Evolutionary conservation across 2,329 filamentous ascomycete genomes (phyloP).

Genomic region (Endocalyx cinctus): DNA sequence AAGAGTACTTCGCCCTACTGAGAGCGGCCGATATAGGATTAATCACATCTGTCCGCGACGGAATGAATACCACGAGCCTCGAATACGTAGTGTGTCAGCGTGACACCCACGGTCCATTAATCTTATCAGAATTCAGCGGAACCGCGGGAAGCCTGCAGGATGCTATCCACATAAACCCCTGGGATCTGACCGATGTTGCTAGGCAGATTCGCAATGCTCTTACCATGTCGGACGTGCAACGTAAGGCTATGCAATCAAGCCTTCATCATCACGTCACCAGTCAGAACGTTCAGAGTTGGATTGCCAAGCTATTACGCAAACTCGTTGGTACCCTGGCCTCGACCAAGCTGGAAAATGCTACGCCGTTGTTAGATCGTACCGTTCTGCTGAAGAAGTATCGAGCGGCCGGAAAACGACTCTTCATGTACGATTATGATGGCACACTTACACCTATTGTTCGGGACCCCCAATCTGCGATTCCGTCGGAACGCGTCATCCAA

Average conservation of each 20-base stretch:
- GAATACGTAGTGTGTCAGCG: constrained; percentile 94
- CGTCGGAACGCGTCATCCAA: constrained; percentile 75
- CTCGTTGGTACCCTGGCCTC: constrained; percentile 76
- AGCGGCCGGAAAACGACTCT: constrained; percentile 71
- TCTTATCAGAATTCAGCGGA: constrained; percentile 94
- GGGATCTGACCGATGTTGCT: constrained; percentile 82
- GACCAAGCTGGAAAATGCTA: constrained; percentile 69
- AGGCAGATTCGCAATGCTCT: constrained; percentile 78
- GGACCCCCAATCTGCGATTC: constrained; percentile 83
- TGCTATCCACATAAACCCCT: constrained; percentile 95
- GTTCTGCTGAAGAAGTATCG: constrained; percentile 71
- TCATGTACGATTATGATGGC: constrained; percentile 99
- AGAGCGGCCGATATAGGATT: constrained; percentile 85
- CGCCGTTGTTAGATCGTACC: constrained; percentile 74
- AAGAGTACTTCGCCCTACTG: constrained; percentile 93
- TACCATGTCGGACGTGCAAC: constrained; percentile 65
- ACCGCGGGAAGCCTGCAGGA: constrained; percentile 80
- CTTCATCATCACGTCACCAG: constrained; percentile 81
- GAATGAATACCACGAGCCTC: constrained; percentile 95
- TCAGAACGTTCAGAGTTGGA: constrained; percentile 85
- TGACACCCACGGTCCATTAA: constrained; percentile 79
- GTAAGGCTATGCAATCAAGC: constrained; percentile 63
- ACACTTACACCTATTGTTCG: constrained; percentile 93
- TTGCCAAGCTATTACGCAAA: constrained; percentile 70
- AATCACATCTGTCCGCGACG: constrained; percentile 92